These are phyloP conservation scores for Plenodomus lindquistii DNA, from an alignment of 2,329 filamentous ascomycete genomes.

Conservation along the genomic window DNA sequence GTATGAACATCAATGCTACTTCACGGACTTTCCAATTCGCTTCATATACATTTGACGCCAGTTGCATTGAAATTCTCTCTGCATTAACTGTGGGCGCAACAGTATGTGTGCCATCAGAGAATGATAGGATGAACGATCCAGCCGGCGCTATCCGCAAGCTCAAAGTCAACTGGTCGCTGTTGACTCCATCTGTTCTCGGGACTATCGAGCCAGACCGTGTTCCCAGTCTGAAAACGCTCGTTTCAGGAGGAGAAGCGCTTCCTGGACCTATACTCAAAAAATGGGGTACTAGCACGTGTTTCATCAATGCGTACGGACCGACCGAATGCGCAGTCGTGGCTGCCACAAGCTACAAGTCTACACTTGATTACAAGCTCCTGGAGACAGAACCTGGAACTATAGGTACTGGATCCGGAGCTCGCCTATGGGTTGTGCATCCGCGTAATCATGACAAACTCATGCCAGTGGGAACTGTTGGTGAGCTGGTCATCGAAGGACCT, in stretches of 20 bases:
- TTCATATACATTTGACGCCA: constrained; percentile 60
- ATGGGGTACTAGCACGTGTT: constrained; percentile 48
- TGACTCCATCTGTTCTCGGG: constrained; percentile 41
- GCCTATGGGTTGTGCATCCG: constrained; percentile 49
- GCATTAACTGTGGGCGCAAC: constrained; percentile 56
- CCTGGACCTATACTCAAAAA: constrained; percentile 48
- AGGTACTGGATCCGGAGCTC: constrained; percentile 35
- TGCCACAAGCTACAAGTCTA: constrained; percentile 26
- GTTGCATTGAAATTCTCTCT: constrained; percentile 58
- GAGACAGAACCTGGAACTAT: constrained; percentile 35
- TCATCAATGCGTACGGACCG: constrained; percentile 49
- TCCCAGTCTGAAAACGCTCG: constrained; percentile 48
- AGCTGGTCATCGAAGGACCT: constrained; percentile 53
- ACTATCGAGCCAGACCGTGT: constrained; percentile 47
- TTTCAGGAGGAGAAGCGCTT: constrained; percentile 50
- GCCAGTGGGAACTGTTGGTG: constrained; percentile 36
- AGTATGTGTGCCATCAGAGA: constrained; percentile 60
- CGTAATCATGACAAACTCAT: constrained; percentile 41
- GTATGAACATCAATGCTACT: constrained; percentile 50
- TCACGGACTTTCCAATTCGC: constrained; percentile 61
- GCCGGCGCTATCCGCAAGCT: constrained; percentile 47
- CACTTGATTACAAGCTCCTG: constrained; percentile 27
- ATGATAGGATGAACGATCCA: constrained; percentile 57
- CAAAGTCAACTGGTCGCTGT: constrained; percentile 33
- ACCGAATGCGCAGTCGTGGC: constrained; percentile 39